Evolutionary conservation across 2,329 filamentous ascomycete species (phyloP), one percentile per base, ranked within the genome.

Genomic region (Colletotrichum orbiculare): DNA sequence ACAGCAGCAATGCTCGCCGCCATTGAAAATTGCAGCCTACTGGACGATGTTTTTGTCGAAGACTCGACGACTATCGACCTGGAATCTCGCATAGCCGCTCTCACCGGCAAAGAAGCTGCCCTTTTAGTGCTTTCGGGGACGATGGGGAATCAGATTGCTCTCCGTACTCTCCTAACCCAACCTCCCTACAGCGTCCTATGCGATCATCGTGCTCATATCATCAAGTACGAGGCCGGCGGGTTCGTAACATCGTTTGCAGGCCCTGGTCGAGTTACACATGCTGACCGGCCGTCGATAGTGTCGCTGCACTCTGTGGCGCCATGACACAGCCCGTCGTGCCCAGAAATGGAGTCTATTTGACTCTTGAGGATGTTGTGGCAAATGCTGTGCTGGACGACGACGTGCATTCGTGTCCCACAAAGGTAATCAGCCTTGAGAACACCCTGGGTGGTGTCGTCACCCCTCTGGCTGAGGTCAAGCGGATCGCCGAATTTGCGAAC

Each of bases 131-230:
- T 96, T 64, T 96, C 92, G 0, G 95, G 95, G 4, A 97, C 94
- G 5, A 97, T 97, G 94, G 94, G 93, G 45, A 97, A 97, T 78
- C 94, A 97, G 76, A 82, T 97, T 15, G 90, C 91, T 0, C 84
- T 97, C 46, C 88, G 94, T 43, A 85, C 91, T 2, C 91, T 96
- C 64, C 84, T 97, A 12, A 85, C 83, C 1, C 90, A 92, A 66
- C 94, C 94, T 12, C 95, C 95, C 0, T 89, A 97, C 75, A 86
- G 87, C 8, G 87, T 97, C 6, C 80, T 97, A 8, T 93, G 91
- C 70, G 94, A 97, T 74, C 82, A 89, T 68, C 86, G 93, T 39
- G 87, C 89, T 5, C 95, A 97, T 74, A 91, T 97, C 63, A 81
- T 92, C 62, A 83, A 88, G 45, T 89, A 85, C 68, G 88, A 90